These are phyloP conservation scores for Apiospora arundinis DNA, from an alignment of 2,329 filamentous ascomycete genomes.

Conservation along the genomic window DNA sequence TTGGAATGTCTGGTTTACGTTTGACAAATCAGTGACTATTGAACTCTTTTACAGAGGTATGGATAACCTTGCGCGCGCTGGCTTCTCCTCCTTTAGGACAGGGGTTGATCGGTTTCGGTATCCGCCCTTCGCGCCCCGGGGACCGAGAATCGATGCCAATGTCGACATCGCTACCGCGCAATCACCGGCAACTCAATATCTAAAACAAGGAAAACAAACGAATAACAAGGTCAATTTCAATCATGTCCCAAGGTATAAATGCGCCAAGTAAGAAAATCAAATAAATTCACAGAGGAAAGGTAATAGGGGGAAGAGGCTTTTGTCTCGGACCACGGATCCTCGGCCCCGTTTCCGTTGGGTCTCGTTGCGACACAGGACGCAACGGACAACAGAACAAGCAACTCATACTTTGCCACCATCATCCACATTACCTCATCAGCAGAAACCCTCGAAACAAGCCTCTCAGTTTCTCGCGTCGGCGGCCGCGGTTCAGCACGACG, in stretches of 20 bases:
- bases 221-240: not conserved
- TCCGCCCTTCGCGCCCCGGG: not conserved
- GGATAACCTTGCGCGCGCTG: not conserved
- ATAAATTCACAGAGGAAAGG: not conserved
- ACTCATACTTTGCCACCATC: not conserved
- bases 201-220: not conserved
- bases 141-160: not conserved
- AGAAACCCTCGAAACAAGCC: slow-evolving; percentile 21
- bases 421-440: not conserved
- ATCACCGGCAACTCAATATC: not conserved
- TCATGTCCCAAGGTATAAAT: not conserved
- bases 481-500: slow-evolving; percentile 1
- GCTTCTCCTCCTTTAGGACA: not conserved
- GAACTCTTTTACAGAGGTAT: not conserved
- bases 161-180: not conserved
- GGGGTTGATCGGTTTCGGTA: not conserved
- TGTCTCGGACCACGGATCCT: not conserved
- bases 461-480: not conserved
- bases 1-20: not conserved
- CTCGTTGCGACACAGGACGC: not conserved
- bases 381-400: too few species aligned
- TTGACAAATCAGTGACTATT: slow-evolving; percentile 7
- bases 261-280: not conserved
- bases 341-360: not conserved
- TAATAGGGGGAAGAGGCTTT: not conserved